A percentile compares a stretch with the other conserved stretches of the same genome.
Evolutionary conservation across 306 rosid genomes (phyloP).

Genomic region (Comarum palustre): DNA sequence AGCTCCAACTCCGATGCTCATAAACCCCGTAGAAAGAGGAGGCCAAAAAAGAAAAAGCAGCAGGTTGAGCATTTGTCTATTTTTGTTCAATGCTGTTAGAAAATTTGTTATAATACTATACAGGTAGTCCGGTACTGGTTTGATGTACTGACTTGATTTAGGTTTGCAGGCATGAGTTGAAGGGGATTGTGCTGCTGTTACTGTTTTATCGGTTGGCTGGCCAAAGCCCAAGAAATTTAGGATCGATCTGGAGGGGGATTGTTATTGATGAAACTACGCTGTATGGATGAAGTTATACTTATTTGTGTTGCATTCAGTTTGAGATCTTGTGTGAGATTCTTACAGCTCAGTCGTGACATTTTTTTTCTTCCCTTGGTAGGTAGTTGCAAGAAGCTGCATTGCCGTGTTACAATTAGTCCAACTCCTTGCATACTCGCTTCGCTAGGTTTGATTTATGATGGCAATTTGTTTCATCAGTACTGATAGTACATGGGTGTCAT

Average conservation of each 20-base stretch:
- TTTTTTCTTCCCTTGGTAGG: not conserved
- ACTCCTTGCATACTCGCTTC: conserved; percentile 7
- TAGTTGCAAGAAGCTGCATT: conserved; percentile 10
- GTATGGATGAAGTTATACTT: no score
- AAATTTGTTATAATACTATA: not conserved
- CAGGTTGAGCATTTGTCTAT: conserved; percentile 40
- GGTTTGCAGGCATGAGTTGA: conserved; percentile 28
- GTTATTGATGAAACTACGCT: not conserved
- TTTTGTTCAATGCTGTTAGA: not conserved
- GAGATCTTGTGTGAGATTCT: conserved; percentile 10
- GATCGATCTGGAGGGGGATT: not conserved
- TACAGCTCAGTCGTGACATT: not conserved
- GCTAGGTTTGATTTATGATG: conserved; percentile 7
- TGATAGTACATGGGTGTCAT: no score
- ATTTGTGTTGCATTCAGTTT: not conserved
- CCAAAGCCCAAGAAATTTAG: not conserved
- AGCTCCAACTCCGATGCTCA: conserved; percentile 99
- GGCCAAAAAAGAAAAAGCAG: conserved; percentile 85
- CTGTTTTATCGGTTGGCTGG: not conserved
- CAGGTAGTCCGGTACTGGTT: not conserved
- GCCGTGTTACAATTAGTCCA: not conserved
- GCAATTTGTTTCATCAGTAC: not conserved
- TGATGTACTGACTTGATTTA: not conserved
- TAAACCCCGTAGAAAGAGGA: conserved; percentile 89
- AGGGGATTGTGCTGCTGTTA: conserved; percentile 2